Evolutionary conservation across 208 protist species (phyloP).

Genomic region (Leishmania mexicana): DNA sequence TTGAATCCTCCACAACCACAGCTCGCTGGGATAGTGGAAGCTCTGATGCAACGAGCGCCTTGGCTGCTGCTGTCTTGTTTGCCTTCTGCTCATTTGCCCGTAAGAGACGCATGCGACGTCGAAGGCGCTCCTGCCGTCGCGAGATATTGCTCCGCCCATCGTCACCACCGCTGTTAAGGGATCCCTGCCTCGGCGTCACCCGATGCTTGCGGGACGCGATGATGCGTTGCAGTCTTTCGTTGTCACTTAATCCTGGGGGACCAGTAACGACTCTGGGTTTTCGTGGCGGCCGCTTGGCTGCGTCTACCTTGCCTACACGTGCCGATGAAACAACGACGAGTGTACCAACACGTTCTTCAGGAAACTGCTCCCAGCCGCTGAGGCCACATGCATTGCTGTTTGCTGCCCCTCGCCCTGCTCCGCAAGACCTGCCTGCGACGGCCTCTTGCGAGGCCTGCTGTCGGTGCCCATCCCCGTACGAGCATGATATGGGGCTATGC

Average conservation of each 20-base stretch:
- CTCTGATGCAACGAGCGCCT: slow-evolving; percentile 54
- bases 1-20: slow-evolving; percentile 25
- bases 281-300: slow-evolving; percentile 7
- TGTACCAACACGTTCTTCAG: slow-evolving; percentile 16
- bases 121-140: slow-evolving; percentile 22
- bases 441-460: slow-evolving; percentile 3
- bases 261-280: slow-evolving; percentile 7
- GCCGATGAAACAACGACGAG: neutral
- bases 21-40: slow-evolving; percentile 41
- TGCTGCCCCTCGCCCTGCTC: neutral
- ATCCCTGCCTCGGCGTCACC: slow-evolving; percentile 16
- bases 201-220: slow-evolving; percentile 40
- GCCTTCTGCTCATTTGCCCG: slow-evolving; percentile 54
- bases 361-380: slow-evolving; percentile 26
- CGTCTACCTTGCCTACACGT: slow-evolving; percentile 12
- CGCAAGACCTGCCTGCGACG: neutral
- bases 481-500: neutral
- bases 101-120: slow-evolving; percentile 40
- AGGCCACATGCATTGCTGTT: slow-evolving; percentile 15
- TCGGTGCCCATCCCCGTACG: slow-evolving; percentile 10
- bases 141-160: slow-evolving; percentile 21
- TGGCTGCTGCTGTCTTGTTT: slow-evolving; percentile 40
- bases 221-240: slow-evolving; percentile 40
- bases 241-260: slow-evolving; percentile 10
- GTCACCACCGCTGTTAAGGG: slow-evolving; percentile 3